A percentile compares a stretch with the other conserved stretches of the same genome.
Evolutionary conservation across 2,329 filamentous ascomycete genomes (phyloP).

Genomic region (Colletotrichum gloeosporioides): DNA sequence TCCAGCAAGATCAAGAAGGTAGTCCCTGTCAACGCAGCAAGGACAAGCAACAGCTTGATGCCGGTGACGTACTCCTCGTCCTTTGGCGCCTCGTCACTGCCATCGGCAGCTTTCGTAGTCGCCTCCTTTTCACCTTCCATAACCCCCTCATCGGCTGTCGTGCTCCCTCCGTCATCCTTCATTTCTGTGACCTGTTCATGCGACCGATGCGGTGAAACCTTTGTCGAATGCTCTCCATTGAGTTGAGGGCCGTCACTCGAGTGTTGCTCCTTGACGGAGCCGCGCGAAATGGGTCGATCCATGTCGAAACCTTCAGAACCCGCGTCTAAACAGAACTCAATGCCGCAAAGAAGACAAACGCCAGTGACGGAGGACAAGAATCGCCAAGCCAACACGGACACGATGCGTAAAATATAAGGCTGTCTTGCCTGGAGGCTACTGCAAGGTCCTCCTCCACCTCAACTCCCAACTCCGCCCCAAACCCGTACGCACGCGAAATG

Average conservation of each 20-base stretch:
- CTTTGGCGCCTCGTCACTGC: background rate
- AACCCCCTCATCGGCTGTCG: background rate
- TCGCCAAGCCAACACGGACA: background rate
- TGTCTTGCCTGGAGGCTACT: background rate
- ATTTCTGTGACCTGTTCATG: background rate
- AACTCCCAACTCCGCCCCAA: background rate
- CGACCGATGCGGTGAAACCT: background rate
- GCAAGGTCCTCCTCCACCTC: background rate
- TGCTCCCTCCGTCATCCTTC: background rate
- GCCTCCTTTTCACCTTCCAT: background rate
- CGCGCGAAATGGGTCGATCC: background rate
- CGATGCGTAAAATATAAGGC: background rate
- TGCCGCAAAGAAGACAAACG: background rate
- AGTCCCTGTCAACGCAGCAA: slow-evolving; percentile 43
- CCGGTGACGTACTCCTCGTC: slow-evolving; percentile 31
- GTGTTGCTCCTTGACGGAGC: background rate
- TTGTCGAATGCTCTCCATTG: background rate
- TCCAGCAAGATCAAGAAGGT: slow-evolving; percentile 57
- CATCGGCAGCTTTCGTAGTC: background rate
- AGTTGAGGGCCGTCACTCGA: no score
- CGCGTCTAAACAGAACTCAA: background rate
- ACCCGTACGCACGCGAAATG: background rate
- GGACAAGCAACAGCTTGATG: slow-evolving; percentile 36
- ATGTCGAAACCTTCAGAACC: background rate
- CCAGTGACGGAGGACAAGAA: background rate